Base-by-base conservation (phyloP, 371 early-diverging fungal species). In the Blakeslea trispora region DNA sequence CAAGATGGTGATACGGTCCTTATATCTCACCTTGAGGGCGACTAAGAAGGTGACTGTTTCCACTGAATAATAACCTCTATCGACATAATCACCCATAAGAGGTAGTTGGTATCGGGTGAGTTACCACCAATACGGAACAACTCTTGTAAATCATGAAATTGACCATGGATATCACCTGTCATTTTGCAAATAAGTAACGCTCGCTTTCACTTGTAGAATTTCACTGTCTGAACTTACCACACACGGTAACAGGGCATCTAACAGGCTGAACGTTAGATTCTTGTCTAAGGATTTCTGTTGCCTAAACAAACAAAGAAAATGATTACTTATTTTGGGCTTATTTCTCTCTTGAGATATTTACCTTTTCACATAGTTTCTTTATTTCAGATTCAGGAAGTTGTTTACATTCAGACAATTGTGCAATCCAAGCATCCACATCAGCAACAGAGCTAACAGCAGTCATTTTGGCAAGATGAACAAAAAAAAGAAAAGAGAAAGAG, bases 81-180 rank as follows among this genome's bases (percentile, higher is more conserved):
- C 99, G 4, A 99, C 99, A 83, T 97, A 99, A 72, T 99, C 99
- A 19, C 99, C 99, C 97, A 99, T 97, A 74, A 98, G 55, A 97
- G 89, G 73, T 99, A 99, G 73, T 93, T 96, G 13, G 98, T 99
- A 57, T 91, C 87, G 5, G 99, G 98, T 19, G 97, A 89, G 73
- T 97, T 91, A 19, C 99, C 99, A 40, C 98, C 99, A 21, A 98
- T 96, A 37, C 94, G 88, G 71, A 99, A 98, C 11, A 99, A 85
- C 76, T 99, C 98, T 72, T 98, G 80, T 69, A 96, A 81, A 76
- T 99, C 99, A 68, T 94, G 96, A 75, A 99, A 99, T 70, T 99
- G 99, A 19, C 99, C 99, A 70, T 98, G 99, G 55, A 98, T 95
- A 75, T 98, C 95, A 59, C 78, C 76, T 75, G 57, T 14, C n/a